Evolutionary conservation across 176 grass and related monocot species (phyloP).

Genomic region (Olyra latifolia): DNA sequence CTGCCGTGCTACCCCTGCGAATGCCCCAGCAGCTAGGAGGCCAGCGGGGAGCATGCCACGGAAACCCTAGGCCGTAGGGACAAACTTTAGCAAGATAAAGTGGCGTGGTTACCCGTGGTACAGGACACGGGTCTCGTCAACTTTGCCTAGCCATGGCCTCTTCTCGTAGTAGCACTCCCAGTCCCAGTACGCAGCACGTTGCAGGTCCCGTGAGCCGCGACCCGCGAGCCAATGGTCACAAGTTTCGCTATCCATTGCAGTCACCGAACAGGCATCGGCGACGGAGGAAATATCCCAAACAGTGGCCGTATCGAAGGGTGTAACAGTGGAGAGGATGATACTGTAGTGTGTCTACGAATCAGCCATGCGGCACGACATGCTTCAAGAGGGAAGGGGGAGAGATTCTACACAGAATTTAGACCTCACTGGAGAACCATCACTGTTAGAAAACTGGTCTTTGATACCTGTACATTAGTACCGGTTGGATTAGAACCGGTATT

Average conservation of each 20-base stretch:
- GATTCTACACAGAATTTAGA: background rate
- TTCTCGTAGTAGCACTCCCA: background rate
- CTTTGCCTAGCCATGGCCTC: conserved; percentile 27
- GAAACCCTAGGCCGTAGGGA: conserved; percentile 38
- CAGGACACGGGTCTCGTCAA: conserved; percentile 39
- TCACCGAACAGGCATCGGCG: background rate
- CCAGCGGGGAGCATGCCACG: background rate
- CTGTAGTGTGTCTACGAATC: background rate
- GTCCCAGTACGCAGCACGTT: background rate
- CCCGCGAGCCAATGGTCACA: background rate
- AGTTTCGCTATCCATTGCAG: background rate
- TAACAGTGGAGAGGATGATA: background rate
- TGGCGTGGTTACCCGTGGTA: conserved; percentile 22
- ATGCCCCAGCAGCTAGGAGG: background rate
- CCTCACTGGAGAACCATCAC: too few relatives aligned
- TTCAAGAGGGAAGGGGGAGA: background rate
- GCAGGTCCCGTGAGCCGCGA: background rate
- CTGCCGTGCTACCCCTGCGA: background rate
- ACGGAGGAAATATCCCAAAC: background rate
- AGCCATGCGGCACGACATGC: background rate
- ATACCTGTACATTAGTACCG: too few relatives aligned
- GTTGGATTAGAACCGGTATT: too few relatives aligned
- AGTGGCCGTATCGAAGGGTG: background rate
- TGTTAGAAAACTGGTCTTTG: too few relatives aligned
- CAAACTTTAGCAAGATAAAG: conserved; percentile 25